These are phyloP conservation scores for Nothophytophthora sp. DNA, from an alignment of 352 stramenopile species.

Conservation along the genomic window DNA sequence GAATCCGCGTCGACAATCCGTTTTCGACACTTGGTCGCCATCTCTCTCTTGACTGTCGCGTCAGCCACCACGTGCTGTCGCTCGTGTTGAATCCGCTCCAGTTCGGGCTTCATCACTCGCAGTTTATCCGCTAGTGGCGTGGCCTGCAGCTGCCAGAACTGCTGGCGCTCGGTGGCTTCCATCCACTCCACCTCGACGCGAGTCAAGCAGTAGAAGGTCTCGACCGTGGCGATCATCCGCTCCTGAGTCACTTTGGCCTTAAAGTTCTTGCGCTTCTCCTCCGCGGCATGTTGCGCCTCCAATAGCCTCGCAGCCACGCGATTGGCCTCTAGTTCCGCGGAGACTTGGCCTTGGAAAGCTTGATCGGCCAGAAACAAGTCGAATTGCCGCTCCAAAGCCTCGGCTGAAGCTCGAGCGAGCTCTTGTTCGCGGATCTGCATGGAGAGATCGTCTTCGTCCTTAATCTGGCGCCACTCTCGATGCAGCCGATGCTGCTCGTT, in stretches of 20 bases:
- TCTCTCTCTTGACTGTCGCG: conserved; percentile 43
- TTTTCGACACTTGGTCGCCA: conserved; percentile 45
- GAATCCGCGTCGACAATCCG: conserved; percentile 33
- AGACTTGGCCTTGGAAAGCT: conserved; percentile 45
- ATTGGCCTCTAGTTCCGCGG: conserved; percentile 46
- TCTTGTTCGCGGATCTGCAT: conserved; percentile 61
- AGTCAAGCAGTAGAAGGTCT: conserved; percentile 42
- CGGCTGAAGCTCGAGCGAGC: conserved; percentile 35
- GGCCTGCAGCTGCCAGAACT: conserved; percentile 34
- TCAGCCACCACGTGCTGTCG: conserved; percentile 59
- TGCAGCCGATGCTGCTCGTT: conserved; percentile 77
- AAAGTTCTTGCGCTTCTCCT: conserved; percentile 44
- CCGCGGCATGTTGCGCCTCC: conserved; percentile 48
- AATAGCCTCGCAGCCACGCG: conserved; percentile 39
- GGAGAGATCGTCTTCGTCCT: conserved; percentile 61
- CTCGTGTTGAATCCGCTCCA: conserved; percentile 47
- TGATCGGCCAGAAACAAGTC: conserved; percentile 69
- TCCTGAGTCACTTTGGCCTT: conserved; percentile 63
- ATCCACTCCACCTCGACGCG: conserved; percentile 51
- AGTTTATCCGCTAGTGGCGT: conserved; percentile 33
- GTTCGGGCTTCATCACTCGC: conserved; percentile 34
- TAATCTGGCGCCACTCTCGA: conserved; percentile 69
- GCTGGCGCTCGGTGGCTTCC: conserved; percentile 37
- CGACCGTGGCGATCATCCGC: conserved; percentile 63
- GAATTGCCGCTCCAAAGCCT: conserved; percentile 54